phyloP scores from a whole-genome alignment of 306 rosid genomes.

The Medicago ruthenica region DNA sequence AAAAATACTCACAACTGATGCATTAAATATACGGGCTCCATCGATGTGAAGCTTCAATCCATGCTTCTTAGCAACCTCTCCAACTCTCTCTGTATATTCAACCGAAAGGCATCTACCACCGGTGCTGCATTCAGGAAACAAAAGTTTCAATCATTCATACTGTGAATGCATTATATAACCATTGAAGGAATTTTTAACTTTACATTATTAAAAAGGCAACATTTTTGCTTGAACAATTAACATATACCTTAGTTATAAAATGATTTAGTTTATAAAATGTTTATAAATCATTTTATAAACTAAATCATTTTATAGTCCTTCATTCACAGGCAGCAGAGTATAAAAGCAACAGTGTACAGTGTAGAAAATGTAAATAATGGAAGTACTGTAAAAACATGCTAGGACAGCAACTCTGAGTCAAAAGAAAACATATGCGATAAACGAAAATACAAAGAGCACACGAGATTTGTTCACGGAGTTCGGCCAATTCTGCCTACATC shows the following conservation, averaged over 20 bases:
- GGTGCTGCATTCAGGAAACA: constrained; percentile 57
- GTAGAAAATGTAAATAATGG: constrained; percentile 1
- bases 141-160: constrained; percentile 19
- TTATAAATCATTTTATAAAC: neutral
- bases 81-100: constrained; percentile 82
- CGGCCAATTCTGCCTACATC: no score
- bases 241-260: neutral
- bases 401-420: no score
- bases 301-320: neutral
- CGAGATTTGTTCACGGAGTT: no score
- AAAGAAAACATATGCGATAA: no score
- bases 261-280: no score
- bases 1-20: constrained; percentile 65
- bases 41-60: constrained; percentile 92
- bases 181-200: neutral
- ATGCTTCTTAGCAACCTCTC: constrained; percentile 80
- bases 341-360: neutral
- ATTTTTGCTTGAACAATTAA: constrained; percentile 6
- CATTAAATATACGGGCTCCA: constrained; percentile 95
- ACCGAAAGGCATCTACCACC: constrained; percentile 87
- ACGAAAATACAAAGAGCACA: no score
- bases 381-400: neutral
- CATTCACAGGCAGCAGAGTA: neutral
- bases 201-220: neutral
- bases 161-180: neutral